Base-by-base conservation (phyloP, 2,329 filamentous ascomycete genomes). In the Phialemoniopsis sp. region DNA sequence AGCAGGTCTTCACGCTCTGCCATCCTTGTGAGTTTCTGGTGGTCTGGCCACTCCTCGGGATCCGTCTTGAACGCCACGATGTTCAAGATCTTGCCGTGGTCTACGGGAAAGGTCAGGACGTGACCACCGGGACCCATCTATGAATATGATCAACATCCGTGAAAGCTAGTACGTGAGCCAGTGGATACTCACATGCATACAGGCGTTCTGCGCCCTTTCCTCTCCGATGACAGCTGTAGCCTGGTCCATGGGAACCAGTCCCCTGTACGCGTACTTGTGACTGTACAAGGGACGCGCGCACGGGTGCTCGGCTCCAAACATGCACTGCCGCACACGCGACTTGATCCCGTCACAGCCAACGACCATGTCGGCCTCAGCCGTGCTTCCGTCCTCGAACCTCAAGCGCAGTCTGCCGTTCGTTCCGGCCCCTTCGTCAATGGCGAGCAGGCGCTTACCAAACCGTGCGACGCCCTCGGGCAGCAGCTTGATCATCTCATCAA, bases 281-380 rank as follows among this genome's bases (percentile, higher is more conserved):
- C 66, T 71, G 46, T 78, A 83, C 1, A 26, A 26, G 10, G 21
- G 21, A 26, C 21, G 21, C 6, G 21, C 21, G 21, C 21, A 26
- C 10, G 21, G 21, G 21, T 26, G 21, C 21, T 26, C 21, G 21
- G 21, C 21, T 10, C 21, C 21, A 10, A 26, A 26, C 6, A 26
- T 6, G 21, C 21, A 26, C 17, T 69, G 55, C 14, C 80, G 60
- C 3, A 72, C 68, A 19, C 64, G 62, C 2, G 70, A 73, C 52
- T 80, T 79, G 49, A 82, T 76, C 0, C 78, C 78, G 54, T 82
- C 78, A 47, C 75, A 79, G 2, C 74, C 76, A 32, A 81, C 56
- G 1, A 77, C 46, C 5, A 45, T 53, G 31, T 54, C 52, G 8
- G 49, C 53, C 37, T 49, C 42, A 2, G 45, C 52, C 13, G 39